phyloP scores from a whole-genome alignment of 2,329 filamentous ascomycete species.

The Sphaerostilbella broomeana region DNA sequence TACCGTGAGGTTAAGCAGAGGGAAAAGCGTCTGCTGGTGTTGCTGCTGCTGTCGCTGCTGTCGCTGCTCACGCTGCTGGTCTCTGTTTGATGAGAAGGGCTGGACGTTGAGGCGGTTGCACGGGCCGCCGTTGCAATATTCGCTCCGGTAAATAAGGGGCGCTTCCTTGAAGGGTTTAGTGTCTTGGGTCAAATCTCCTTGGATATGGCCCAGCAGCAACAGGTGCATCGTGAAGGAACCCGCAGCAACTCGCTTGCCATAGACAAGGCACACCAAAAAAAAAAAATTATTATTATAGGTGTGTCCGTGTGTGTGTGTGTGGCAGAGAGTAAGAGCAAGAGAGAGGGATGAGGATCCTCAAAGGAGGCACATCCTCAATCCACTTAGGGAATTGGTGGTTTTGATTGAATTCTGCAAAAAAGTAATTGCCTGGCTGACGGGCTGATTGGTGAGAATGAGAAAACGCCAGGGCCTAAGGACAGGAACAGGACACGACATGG shows the following conservation, averaged over 20 bases:
- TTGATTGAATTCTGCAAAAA: no score
- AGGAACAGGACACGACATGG: no score
- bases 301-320: neutral
- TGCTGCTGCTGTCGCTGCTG: no score
- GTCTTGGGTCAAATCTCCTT: constrained; percentile 2
- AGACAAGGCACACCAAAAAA: constrained; percentile 1
- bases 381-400: no score
- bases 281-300: neutral
- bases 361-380: no score
- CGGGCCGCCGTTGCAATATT: constrained; percentile 1
- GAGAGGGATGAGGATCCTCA: no score
- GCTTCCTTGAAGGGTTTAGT: constrained; percentile 13
- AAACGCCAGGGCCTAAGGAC: no score
- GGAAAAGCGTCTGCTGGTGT: no score
- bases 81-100: constrained; percentile 8
- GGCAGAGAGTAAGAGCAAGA: no score
- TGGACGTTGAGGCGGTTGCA: constrained; percentile 11
- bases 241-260: neutral
- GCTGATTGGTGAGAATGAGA: no score
- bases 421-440: no score
- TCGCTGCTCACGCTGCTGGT: constrained; percentile 1
- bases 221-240: neutral
- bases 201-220: constrained; percentile 2
- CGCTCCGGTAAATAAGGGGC: constrained; percentile 14
- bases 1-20: neutral